phyloP scores from a whole-genome alignment of 192 early-diverging fungal genomes.

The Chytriomyces hyalinus region DNA sequence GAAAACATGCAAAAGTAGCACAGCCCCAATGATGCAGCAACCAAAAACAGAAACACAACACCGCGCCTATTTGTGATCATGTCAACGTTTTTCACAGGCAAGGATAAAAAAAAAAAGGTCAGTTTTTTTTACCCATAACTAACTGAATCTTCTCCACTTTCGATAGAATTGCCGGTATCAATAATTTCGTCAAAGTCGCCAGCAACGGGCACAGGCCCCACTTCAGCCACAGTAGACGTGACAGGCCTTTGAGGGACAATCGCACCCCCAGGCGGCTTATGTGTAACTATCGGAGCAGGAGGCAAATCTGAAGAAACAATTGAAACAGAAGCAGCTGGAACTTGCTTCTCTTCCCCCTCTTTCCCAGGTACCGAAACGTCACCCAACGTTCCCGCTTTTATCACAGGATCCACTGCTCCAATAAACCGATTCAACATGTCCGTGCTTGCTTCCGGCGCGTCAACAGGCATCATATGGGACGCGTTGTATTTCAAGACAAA shows the following conservation, averaged over 20 bases:
- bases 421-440: constrained; percentile 66
- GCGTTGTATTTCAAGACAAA: constrained; percentile 64
- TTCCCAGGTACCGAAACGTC: not conserved
- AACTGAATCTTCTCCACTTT: not conserved
- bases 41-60: not conserved
- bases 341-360: too few relatives aligned
- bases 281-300: too few relatives aligned
- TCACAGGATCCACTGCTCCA: constrained; percentile 21
- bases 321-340: too few relatives aligned
- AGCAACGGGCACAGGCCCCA: not conserved
- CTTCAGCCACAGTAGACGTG: not conserved
- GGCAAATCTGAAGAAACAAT: too few relatives aligned
- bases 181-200: constrained; percentile 6
- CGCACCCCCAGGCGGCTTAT: too few relatives aligned
- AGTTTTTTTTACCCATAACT: not conserved
- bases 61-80: not conserved
- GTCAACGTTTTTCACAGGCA: not conserved
- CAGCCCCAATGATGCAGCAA: not conserved
- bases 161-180: not conserved
- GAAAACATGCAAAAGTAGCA: not conserved
- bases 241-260: not conserved
- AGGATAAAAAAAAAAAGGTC: not conserved
- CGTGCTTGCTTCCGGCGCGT: constrained; percentile 63
- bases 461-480: constrained; percentile 76
- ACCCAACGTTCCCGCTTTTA: not conserved